A percentile compares a stretch with the other conserved stretches of the same genome.
Conservation (phyloP, 2,329 filamentous ascomycete genomes). For the Aspergillus luchuensis region DNA sequence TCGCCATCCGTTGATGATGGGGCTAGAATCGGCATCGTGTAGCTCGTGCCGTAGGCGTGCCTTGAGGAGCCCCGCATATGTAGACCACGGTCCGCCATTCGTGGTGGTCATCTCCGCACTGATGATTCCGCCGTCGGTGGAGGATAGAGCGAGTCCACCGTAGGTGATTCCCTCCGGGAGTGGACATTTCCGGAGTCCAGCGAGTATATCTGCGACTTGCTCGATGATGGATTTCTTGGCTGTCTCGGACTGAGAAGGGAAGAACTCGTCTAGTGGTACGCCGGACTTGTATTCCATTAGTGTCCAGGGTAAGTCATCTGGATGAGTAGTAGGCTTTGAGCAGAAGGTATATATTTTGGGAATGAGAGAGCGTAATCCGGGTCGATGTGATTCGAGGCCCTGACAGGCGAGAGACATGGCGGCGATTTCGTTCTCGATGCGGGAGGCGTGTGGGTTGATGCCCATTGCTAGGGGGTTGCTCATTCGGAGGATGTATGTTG, state of each 20-base stretch:
- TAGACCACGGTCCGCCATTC: neutral
- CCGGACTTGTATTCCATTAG: neutral
- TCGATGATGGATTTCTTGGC: neutral
- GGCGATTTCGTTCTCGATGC: neutral
- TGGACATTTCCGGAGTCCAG: neutral
- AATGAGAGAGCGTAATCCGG: neutral
- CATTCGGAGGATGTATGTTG: neutral
- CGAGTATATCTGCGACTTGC: neutral
- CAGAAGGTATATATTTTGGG: neutral
- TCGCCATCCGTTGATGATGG: neutral
- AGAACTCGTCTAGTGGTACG: neutral
- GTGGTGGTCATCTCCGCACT: neutral
- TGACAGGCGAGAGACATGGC: neutral
- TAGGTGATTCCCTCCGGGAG: no score
- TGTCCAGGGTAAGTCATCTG: neutral
- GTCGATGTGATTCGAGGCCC: neutral
- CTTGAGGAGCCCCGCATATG: accelerated
- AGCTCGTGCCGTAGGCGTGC: neutral
- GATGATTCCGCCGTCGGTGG: neutral
- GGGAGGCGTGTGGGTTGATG: neutral
- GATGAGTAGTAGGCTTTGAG: neutral
- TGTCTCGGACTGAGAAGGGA: no score
- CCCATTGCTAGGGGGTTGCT: neutral
- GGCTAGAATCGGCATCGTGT: neutral
- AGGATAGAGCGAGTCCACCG: no score